phyloP scores from a whole-genome alignment of 2,329 filamentous ascomycete species.

The Arthroderma sp. region DNA sequence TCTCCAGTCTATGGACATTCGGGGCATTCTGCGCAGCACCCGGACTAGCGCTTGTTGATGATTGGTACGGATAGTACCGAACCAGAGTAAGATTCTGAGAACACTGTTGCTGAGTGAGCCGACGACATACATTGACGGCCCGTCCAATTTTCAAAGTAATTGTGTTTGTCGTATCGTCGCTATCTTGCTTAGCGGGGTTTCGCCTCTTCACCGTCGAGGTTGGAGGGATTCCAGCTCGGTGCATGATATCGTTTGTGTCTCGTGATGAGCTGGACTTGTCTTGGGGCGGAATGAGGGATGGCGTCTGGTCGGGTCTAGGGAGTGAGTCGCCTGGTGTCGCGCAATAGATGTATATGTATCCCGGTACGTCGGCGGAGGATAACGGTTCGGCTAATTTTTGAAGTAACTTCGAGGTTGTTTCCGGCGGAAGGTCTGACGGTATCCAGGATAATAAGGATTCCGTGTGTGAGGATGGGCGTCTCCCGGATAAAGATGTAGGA shows the following conservation, averaged over 20 bases:
- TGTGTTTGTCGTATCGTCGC: constrained; percentile 36
- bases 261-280: constrained; percentile 13
- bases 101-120: constrained; percentile 70
- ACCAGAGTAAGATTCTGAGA: constrained; percentile 78
- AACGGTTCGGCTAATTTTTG: constrained; percentile 65
- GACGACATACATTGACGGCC: constrained; percentile 70
- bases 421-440: constrained; percentile 50
- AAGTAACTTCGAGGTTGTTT: constrained; percentile 56
- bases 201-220: background rate
- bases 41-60: constrained; percentile 23
- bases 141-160: constrained; percentile 55
- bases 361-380: constrained; percentile 61
- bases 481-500: constrained; percentile 6
- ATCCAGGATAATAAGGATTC: constrained; percentile 51
- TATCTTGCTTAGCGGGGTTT: constrained; percentile 9
- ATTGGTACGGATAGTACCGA: constrained; percentile 77
- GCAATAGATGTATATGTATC: constrained; percentile 99
- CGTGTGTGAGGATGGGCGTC: constrained; percentile 25
- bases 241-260: constrained; percentile 25
- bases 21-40: constrained; percentile 41
- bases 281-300: constrained; percentile 43
- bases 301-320: constrained; percentile 36
- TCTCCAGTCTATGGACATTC: constrained; percentile 76
- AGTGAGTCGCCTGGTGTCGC: constrained; percentile 55
- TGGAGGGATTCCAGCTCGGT: constrained; percentile 21